phyloP scores from a whole-genome alignment of 1,284 basidiomycete genomes.

The Microbotryum saponariae region DNA sequence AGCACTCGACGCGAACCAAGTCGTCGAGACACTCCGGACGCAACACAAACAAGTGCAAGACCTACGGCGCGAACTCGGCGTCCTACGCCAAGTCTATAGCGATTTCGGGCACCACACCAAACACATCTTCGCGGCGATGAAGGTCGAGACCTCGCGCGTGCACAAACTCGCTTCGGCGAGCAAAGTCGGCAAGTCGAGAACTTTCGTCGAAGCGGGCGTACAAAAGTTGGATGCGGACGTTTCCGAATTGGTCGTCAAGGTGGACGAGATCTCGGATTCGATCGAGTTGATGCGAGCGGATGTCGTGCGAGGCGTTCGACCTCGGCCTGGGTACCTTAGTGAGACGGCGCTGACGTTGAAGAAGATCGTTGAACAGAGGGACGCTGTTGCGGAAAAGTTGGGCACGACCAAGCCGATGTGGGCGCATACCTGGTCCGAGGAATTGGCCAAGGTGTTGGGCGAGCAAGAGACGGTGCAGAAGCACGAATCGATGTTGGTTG shows the following conservation, averaged over 20 bases:
- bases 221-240: slow-evolving; percentile 76
- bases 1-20: slow-evolving; percentile 40
- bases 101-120: slow-evolving; percentile 89
- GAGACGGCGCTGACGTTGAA: slow-evolving; percentile 67
- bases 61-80: slow-evolving; percentile 81
- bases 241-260: slow-evolving; percentile 81
- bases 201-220: slow-evolving; percentile 86
- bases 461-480: slow-evolving; percentile 91
- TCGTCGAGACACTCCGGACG: slow-evolving; percentile 73
- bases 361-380: slow-evolving; percentile 61
- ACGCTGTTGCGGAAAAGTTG: slow-evolving; percentile 74
- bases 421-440: slow-evolving; percentile 97
- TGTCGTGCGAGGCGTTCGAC: slow-evolving; percentile 80
- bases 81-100: slow-evolving; percentile 86
- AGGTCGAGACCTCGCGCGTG: slow-evolving; percentile 75
- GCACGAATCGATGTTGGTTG: slow-evolving; percentile 80
- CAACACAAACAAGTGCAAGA: slow-evolving; percentile 93
- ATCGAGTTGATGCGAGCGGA: slow-evolving; percentile 87
- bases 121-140: slow-evolving; percentile 65
- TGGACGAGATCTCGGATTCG: slow-evolving; percentile 88
- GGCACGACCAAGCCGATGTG: slow-evolving; percentile 88
- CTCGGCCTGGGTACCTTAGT: slow-evolving; percentile 52
- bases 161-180: slow-evolving; percentile 67
- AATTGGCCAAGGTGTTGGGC: slow-evolving; percentile 91
- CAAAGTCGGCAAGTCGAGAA: slow-evolving; percentile 75